Conservation (phyloP, 179 eudicot species). For the Gypsophila paniculata region DNA sequence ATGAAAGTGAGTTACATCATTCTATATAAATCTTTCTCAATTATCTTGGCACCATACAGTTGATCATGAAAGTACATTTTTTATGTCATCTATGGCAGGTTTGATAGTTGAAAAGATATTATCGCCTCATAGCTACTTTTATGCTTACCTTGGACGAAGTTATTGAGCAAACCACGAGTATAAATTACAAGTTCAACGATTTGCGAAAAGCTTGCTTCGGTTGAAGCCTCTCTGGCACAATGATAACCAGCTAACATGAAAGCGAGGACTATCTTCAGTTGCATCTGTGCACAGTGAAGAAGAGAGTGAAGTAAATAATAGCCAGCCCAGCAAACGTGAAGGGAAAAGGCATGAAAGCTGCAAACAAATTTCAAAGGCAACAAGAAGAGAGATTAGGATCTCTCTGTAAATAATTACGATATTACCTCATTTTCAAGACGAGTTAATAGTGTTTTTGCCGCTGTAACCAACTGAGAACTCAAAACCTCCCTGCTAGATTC, state of each 20-base stretch:
- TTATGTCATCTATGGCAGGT: conserved; percentile 6
- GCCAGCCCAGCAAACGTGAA: background rate
- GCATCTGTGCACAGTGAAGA: conserved; percentile 49
- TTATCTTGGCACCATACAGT: background rate
- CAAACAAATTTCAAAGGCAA: background rate
- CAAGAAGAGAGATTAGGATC: background rate
- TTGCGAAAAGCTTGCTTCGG: conserved; percentile 56
- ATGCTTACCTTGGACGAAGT: conserved; percentile 48
- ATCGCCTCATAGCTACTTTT: background rate
- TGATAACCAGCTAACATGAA: conserved; percentile 63
- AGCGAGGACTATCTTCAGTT: conserved; percentile 46
- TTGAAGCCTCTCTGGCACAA: conserved; percentile 60
- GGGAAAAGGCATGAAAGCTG: background rate
- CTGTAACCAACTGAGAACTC: conserved; percentile 41
- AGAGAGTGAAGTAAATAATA: background rate
- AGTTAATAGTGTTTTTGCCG: conserved; percentile 49
- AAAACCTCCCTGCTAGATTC: conserved; percentile 45
- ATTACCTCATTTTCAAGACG: conserved; percentile 54
- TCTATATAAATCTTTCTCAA: background rate
- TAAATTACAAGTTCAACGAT: conserved; percentile 48
- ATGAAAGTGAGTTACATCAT: background rate
- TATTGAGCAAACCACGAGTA: conserved; percentile 40
- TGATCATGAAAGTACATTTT: background rate
- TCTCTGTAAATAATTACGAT: conserved; percentile 5
- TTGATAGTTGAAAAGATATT: conserved; percentile 1